Evolutionary conservation across 139 green algal genomes (phyloP), one percentile per base, ranked within the genome.

Genomic region (Chlorella sorokiniana): DNA sequence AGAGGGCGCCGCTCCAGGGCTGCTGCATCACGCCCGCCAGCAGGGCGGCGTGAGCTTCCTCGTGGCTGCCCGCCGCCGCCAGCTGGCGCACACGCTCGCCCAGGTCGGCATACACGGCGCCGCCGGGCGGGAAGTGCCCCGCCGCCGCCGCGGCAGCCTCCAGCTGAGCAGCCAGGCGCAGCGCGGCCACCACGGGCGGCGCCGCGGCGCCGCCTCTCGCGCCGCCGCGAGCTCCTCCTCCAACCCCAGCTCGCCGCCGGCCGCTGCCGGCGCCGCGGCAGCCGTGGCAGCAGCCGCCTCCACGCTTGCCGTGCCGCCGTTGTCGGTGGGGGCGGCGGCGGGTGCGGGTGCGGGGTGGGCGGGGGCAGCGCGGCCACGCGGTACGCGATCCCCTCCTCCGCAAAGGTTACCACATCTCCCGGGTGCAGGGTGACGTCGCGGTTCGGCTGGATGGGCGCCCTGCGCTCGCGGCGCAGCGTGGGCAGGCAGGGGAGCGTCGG

Each of bases 331-430:
- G 1, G 27, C 31, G 1, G 63, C 76, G 8, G 77, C 48, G 1
- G 9, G 37, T 9, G 78, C 71, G 64, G 27, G 23, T 16, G 22
- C 42, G 11, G 14, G 27, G 2, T 20, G 59, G 3, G 33, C 40
- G 3, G 33, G 31, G 56, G 22, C 25, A 77, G 25, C 9, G 73
- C 85, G 10, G 61, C n/a, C 23, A 91, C 81, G 45, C 79, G 31
- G 31, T 88, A 91, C 1, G 48, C 62, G 7, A 89, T 71, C 52
- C 51, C 52, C 23, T 37, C 54, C 31, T 89, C 83, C 1, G 86
- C 88, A 22, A 91, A 62, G 40, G 37, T 61, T 6, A 91, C 40
- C 44, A 87, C 44, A 61, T 91, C 88, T 0, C 86, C 83, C 4
- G 84, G 72, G 25, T 61, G 45, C 61, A 90, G 78, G 20, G 59